Base-by-base conservation (phyloP, 2,329 filamentous ascomycete species). In the Stemphylium lycopersici region DNA sequence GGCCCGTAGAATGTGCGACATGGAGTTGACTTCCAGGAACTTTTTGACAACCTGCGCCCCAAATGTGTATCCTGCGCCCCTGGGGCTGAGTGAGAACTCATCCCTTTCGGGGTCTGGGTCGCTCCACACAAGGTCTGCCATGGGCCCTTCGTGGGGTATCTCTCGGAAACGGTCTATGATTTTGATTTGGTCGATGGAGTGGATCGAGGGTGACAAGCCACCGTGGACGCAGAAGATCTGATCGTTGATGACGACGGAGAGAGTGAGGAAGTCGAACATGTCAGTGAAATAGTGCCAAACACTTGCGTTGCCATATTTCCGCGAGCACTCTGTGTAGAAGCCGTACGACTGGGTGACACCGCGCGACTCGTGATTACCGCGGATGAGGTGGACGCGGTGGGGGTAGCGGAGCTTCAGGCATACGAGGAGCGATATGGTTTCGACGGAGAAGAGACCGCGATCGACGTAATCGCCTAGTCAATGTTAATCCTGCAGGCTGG, bases 211-310 rank as follows among this genome's bases (percentile, higher is more conserved):
- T 42, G 74, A 76, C 72, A 77, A 76, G 81, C 88, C 95, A 74
- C 95, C 95, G 76, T 99, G 95, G 6, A 99, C 95, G 76, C 95
- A 99, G 76, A 99, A 99, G 64, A 99, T 99, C 76, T 98, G 91
- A 76, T 99, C 90, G 75, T 98, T 96, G 74, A 99, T 99, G 61
- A 99, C 93, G 57, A 98, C 96, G 68, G 91, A 96, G 52, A 99
- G 81, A 6, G 93, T 98, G 61, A 99, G 83, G 76, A 96, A 99
- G 79, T 99, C 95, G 78, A 99, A 99, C 93, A 99, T 98, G 79
- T 99, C 95, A 63, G 95, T 99, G 74, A 99, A 99, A 76, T 98
- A 95, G 77, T 99, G 95, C 95, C 95, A 99, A 18, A 99, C 95
- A 69, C 95, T 97, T 61, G 95, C 92, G 72, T 96, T 98, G 74